These are phyloP conservation scores for Termitomyces eurrhizus DNA, from an alignment of 768 basidiomycete genomes.

Conservation along the genomic window DNA sequence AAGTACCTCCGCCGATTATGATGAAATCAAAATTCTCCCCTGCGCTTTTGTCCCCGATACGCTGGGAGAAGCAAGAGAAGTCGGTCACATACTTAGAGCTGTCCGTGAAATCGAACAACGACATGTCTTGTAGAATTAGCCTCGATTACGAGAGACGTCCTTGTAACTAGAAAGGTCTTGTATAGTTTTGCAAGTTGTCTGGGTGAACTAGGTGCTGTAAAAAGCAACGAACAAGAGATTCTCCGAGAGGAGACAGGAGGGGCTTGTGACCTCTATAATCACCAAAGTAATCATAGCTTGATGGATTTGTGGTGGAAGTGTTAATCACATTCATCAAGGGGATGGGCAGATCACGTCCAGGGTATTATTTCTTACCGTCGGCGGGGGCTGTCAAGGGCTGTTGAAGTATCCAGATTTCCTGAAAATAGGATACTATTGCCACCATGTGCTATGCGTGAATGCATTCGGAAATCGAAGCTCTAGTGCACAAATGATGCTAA, in stretches of 20 bases:
- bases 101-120: conserved; percentile 2
- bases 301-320: too few species aligned
- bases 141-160: background rate
- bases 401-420: too few species aligned
- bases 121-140: background rate
- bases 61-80: conserved; percentile 19
- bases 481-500: too few species aligned
- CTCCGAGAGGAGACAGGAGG: background rate
- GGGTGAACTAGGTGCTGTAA: too few species aligned
- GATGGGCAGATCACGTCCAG: too few species aligned
- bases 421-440: too few species aligned
- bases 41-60: conserved; percentile 5
- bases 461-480: too few species aligned
- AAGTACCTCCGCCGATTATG: conserved; percentile 52
- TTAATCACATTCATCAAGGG: background rate
- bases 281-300: too few species aligned
- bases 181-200: background rate
- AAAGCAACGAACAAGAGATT: background rate
- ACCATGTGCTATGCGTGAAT: too few species aligned
- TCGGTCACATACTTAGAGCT: conserved; percentile 18
- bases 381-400: too few species aligned
- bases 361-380: too few species aligned
- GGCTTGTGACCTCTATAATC: background rate
- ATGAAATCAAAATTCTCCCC: conserved; percentile 42
- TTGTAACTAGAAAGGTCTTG: background rate